These are phyloP conservation scores for Rhynchosporium graminicola DNA, from an alignment of 2,329 filamentous ascomycete genomes.

Conservation along the genomic window DNA sequence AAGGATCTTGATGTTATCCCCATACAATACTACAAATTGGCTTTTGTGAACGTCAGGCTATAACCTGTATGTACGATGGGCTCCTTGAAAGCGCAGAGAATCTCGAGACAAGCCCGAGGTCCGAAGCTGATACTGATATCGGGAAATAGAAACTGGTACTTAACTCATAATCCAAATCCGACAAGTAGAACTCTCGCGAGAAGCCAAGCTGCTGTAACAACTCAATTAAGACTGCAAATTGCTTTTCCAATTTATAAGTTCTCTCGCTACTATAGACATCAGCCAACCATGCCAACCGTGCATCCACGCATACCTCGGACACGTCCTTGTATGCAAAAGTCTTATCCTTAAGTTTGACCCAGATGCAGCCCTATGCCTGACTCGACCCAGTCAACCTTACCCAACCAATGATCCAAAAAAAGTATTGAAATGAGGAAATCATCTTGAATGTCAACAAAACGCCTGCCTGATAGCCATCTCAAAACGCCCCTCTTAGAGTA, in stretches of 20 bases:
- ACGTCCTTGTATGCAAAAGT: slow-evolving; percentile 9
- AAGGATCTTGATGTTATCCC: no score
- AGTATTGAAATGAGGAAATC: background rate
- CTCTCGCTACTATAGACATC: slow-evolving; percentile 1
- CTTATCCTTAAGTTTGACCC: background rate
- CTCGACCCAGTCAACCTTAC: background rate
- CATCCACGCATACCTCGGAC: slow-evolving; percentile 7
- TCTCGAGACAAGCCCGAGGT: no score
- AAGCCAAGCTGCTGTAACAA: background rate
- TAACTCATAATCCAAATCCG: no score
- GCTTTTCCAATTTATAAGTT: background rate
- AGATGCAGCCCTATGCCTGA: slow-evolving; percentile 8
- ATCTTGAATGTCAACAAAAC: slow-evolving; percentile 5
- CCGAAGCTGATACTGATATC: no score
- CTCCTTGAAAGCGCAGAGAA: no score
- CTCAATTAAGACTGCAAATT: background rate
- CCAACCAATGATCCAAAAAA: background rate
- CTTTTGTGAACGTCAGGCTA: no score
- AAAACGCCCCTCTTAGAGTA: slow-evolving; percentile 6
- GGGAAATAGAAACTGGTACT: no score
- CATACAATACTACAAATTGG: no score
- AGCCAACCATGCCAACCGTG: slow-evolving; percentile 12
- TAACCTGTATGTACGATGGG: no score
- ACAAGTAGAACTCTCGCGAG: no score
- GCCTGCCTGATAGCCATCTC: background rate